These are phyloP conservation scores for Poterioochromonas sp. DNA, from an alignment of 352 stramenopile genomes.

Conservation along the genomic window DNA sequence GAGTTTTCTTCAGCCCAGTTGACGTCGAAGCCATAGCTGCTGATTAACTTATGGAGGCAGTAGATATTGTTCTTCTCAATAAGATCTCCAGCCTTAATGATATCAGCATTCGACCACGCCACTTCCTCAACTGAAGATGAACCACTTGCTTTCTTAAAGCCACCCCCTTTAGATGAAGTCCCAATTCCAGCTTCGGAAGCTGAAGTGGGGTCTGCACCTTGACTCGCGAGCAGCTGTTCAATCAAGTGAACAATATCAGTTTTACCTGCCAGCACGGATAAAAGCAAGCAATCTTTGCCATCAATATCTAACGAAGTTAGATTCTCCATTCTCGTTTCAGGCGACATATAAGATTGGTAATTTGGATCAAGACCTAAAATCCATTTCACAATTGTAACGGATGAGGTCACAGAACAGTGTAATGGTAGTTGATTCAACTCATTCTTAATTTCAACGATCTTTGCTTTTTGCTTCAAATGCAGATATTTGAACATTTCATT, in stretches of 20 bases:
- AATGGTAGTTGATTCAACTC: not conserved
- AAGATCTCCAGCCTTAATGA: not conserved
- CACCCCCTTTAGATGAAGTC: not conserved
- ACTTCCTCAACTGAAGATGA: not conserved
- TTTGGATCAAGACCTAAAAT: not conserved
- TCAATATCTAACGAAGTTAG: not conserved
- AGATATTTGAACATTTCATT: not conserved
- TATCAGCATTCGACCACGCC: not conserved
- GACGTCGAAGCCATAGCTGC: not conserved
- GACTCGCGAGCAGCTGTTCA: not conserved
- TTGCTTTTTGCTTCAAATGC: not conserved
- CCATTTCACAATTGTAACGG: not conserved
- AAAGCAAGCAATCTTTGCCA: constrained; percentile 5
- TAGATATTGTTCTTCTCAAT: not conserved
- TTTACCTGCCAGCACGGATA: not conserved
- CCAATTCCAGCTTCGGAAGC: not conserved
- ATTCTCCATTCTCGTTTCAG: not conserved
- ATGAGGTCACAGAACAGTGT: not conserved
- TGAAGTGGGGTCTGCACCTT: no score
- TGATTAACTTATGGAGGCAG: not conserved
- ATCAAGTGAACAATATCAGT: not conserved
- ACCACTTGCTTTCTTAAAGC: no score
- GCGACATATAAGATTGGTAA: constrained; percentile 2
- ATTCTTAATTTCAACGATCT: not conserved
- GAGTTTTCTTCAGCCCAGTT: not conserved